phyloP scores from a whole-genome alignment of 495 filamentous ascomycete genomes.

The Daldinia vernicosa region DNA sequence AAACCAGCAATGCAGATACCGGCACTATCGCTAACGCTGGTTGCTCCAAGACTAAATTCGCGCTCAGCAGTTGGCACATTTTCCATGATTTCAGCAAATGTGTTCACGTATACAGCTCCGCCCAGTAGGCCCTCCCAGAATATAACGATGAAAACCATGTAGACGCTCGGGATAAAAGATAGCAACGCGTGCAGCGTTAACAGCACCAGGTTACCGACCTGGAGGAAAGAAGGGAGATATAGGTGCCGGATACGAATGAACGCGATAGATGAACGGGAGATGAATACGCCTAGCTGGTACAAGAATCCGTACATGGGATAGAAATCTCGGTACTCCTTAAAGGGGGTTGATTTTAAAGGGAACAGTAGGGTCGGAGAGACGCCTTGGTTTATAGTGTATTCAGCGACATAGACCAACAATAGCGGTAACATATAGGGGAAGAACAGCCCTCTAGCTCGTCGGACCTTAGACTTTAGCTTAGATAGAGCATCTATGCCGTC shows the following conservation, averaged over 20 bases:
- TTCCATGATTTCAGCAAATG: slow-evolving; percentile 88
- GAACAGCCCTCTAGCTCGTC: slow-evolving; percentile 55
- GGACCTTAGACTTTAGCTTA: slow-evolving; percentile 58
- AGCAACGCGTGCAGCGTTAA: slow-evolving; percentile 79
- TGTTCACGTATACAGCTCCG: slow-evolving; percentile 92
- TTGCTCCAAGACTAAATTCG: slow-evolving; percentile 89
- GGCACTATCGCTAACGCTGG: slow-evolving; percentile 89
- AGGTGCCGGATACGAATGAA: slow-evolving; percentile 83
- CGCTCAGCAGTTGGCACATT: slow-evolving; percentile 76
- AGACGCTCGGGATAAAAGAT: slow-evolving; percentile 83
- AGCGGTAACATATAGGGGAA: slow-evolving; percentile 84
- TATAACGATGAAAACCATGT: slow-evolving; percentile 80
- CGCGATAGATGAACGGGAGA: slow-evolving; percentile 88
- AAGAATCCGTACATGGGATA: slow-evolving; percentile 90
- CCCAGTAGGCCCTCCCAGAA: slow-evolving; percentile 97
- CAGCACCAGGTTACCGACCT: slow-evolving; percentile 78
- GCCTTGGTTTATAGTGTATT: slow-evolving; percentile 97
- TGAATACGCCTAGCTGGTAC: slow-evolving; percentile 93
- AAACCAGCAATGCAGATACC: slow-evolving; percentile 93
- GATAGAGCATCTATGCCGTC: slow-evolving; percentile 36
- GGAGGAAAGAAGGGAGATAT: slow-evolving; percentile 85
- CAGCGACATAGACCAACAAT: slow-evolving; percentile 89
- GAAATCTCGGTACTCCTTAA: slow-evolving; percentile 82
- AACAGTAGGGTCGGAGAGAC: slow-evolving; percentile 91
- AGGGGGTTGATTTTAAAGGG: slow-evolving; percentile 76